Base-by-base conservation (phyloP, 768 basidiomycete genomes). In the Postia placenta region DNA sequence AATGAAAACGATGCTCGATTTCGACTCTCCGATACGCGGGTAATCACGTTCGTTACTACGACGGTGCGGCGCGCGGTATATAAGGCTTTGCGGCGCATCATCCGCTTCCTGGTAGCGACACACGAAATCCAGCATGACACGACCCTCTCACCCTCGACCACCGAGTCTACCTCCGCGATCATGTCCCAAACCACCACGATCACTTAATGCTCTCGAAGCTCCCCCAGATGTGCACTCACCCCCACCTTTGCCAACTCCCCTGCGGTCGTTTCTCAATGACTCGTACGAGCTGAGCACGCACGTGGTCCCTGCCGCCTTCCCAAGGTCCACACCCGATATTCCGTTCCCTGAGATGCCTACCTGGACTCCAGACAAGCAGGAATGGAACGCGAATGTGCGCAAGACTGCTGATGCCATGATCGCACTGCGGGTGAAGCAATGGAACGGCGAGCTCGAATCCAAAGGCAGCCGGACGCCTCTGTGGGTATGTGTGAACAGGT, bases 401-500 rank as follows among this genome's bases (percentile, higher is more conserved):
- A 54, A 64, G 47, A 58, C 65, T 0, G 47, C 54, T 3, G 48
- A 50, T 26, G 52, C 58, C 41, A 50, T 75, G 20, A 44, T 62
- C 28, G 58, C 63, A 15, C 28, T 68, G 35, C 66, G 69, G 42
- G 65, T 62, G 28, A 59, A 60, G 11, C 65, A 67, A 43, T 50
- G 54, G 60, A 45, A 47, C 11, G 59, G 55, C 23, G 54, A 65
- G 40, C 56, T 61, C 4, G 41, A 50, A 19, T 52, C 54, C 47
- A 55, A 50, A n/a, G 52, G 30, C 17, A 64, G 58, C 42, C 48
- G 53, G 50, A 67, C 53, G 48, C 60, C 76, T 3, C 63, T 91
- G 45, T 90, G 87, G 86, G 81, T 77, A 45, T 82, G 78, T 45
- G 60, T 83, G 27, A 89, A 92, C 59, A 78, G 89, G 36, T 91